Percentiles rank a stretch among this genome's conserved stretches.
phyloP scores from a whole-genome alignment of 139 green algal species.

The Chlamydomonas applanata region DNA sequence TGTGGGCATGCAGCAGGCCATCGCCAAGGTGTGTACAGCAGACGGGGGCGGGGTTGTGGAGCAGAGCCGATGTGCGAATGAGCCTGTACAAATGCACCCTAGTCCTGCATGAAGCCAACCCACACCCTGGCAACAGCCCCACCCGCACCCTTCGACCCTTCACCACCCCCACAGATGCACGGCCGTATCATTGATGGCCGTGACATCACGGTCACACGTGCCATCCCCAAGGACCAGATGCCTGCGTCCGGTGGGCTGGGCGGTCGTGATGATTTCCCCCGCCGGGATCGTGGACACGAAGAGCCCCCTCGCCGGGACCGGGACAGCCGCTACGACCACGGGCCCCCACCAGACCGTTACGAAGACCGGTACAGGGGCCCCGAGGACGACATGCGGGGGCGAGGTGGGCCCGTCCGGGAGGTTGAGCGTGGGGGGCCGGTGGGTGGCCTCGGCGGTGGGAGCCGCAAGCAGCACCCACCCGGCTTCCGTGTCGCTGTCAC shows the following conservation, averaged over 20 bases:
- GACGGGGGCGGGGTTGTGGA: too few relatives aligned
- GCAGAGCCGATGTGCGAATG: too few relatives aligned
- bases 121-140: too few relatives aligned
- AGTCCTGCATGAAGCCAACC: too few relatives aligned
- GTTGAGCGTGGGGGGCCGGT: background rate
- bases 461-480: too few relatives aligned
- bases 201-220: constrained; percentile 3
- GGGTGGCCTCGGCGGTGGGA: too few relatives aligned
- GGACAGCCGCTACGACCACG: background rate
- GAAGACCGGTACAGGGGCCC: background rate
- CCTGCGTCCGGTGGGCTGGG: background rate
- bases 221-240: constrained; percentile 14
- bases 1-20: constrained; percentile 2
- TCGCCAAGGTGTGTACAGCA: background rate
- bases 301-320: background rate
- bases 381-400: background rate
- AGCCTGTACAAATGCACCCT: too few relatives aligned
- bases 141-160: too few relatives aligned
- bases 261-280: too few relatives aligned
- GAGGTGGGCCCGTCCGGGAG: background rate
- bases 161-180: background rate
- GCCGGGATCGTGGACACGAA: too few relatives aligned
- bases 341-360: background rate
- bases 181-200: background rate
- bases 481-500: background rate